Evolutionary conservation across 495 filamentous ascomycete genomes (phyloP), one percentile per base, ranked within the genome.

Genomic region (Neurospora africana): DNA sequence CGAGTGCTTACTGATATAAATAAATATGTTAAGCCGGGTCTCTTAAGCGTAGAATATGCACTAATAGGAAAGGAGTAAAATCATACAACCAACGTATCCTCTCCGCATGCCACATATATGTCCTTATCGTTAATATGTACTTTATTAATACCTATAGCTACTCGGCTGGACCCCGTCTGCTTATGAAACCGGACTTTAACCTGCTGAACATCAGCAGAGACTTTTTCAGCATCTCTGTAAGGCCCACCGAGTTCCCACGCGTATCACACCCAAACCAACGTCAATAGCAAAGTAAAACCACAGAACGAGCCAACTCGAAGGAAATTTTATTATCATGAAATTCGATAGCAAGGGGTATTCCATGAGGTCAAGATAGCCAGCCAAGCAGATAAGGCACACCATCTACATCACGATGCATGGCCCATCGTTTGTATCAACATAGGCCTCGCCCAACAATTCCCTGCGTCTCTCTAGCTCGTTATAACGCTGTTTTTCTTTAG

Each of bases 401-500:
- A 7, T 65, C 44, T 73, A 74, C 75, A 75, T 84, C 71, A 83
- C 78, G 38, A 76, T 74, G 81, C 84, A 89, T 84, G 23, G 86
- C 71, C 74, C 72, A 69, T 84, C 85, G 30, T 80, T 75, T 15
- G 81, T 75, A 70, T 81, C 78, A 11, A 74, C 79, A 71, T 83
- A 84, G 21, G 79, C 74, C 27, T 84, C 82, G 0, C 87, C 87
- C 61, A 85, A 85, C 75, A 86, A 77, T 75, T 90, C 88, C 70
- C 82, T 80, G 23, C 84, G 86, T 19, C 84, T 82, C 71, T 86
- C 84, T 11, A 80, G 70, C 71, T 88, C 85, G 74, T 90, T 90
- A 36, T 85, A 83, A 65, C 82, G 83, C 69, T 90, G 85, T 75
- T 91, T 90, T 75, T 85, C 83, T 75, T 88, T 91, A 47, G 87